Base-by-base conservation (phyloP, 768 basidiomycete species). In the Boletellus ananas region DNA sequence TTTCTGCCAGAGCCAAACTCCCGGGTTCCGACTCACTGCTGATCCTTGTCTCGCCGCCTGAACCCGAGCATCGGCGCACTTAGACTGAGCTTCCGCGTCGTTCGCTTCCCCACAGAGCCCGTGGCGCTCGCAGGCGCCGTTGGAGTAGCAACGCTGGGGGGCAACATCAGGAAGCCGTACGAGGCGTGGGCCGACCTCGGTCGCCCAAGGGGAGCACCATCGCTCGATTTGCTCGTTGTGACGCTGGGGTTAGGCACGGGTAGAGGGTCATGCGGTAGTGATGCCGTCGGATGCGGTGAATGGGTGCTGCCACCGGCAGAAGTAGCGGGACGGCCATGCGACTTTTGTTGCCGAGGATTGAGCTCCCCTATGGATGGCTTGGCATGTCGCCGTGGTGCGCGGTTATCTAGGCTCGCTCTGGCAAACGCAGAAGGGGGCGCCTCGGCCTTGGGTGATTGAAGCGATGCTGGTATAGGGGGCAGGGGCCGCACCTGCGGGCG, bases 51-150 rank as follows among this genome's bases (percentile, higher is more conserved):
- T 63, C 78, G 65, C 74, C 76, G 70, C 74, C 78, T 61, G 54
- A 87, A 78, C 43, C 70, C 72, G 2, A 79, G 70, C 57, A 81
- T 79, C 43, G 83, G 80, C 43, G 78, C 74, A 20, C 77, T 77
- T 49, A 89, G 64, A 63, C 87, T 90, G 67, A 90, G 66, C 70
- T 90, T 89, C 48, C 85, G 73, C 59, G 71, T 76, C 51, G 79
- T 72, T 36, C 47, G 47, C 29, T 70, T 78, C 49, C 70, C 53
- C n/a, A 59, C 58, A 12, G 60, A 49, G 37, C 48, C 58, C 17
- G 59, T 49, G 20, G 47, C 53, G 35, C 60, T 63, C 48, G 47
- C 61, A 9, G 56, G 53, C 14, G 59, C 43, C 2, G 52, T 51
- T 11, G 63, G 58, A 21, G 57, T 50, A 25, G 61, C 57, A 14